Percentiles rank a stretch among this genome's conserved stretches.
phyloP scores from a whole-genome alignment of 495 filamentous ascomycete species.

The Astrothelium subdiscretum region DNA sequence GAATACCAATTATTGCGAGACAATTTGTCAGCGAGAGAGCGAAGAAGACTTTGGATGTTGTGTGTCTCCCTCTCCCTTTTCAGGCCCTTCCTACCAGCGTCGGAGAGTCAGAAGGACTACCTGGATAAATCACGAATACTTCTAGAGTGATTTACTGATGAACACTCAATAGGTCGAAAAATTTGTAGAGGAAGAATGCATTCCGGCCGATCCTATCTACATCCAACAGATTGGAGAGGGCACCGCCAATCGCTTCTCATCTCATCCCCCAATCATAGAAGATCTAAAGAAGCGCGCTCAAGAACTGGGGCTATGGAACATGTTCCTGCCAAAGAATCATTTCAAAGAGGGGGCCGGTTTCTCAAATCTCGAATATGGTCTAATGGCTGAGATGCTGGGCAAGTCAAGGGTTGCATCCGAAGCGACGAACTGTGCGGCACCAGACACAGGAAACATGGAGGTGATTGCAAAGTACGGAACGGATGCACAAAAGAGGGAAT shows the following conservation, averaged over 20 bases:
- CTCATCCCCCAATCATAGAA: conserved; percentile 72
- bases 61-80: conserved; percentile 21
- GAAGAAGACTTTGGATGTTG: conserved; percentile 57
- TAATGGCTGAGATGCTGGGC: conserved; percentile 34
- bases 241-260: conserved; percentile 55
- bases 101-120: too few species aligned
- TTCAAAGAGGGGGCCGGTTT: conserved; percentile 78
- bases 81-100: not conserved
- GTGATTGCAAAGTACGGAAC: conserved; percentile 36
- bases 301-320: conserved; percentile 89
- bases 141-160: not conserved
- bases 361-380: conserved; percentile 33
- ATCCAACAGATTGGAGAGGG: conserved; percentile 67
- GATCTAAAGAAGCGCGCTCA: conserved; percentile 75
- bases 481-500: conserved; percentile 30
- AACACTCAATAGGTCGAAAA: conserved; percentile 55
- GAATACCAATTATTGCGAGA: conserved; percentile 29
- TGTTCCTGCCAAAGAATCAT: conserved; percentile 91
- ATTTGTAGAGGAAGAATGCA: conserved; percentile 95
- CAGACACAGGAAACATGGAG: conserved; percentile 37
- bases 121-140: too few species aligned
- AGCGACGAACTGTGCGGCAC: conserved; percentile 34
- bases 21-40: conserved; percentile 65
- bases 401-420: conserved; percentile 31
- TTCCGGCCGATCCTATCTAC: conserved; percentile 64